Conservation (phyloP, 768 basidiomycete genomes). For the Astraeus odoratus region DNA sequence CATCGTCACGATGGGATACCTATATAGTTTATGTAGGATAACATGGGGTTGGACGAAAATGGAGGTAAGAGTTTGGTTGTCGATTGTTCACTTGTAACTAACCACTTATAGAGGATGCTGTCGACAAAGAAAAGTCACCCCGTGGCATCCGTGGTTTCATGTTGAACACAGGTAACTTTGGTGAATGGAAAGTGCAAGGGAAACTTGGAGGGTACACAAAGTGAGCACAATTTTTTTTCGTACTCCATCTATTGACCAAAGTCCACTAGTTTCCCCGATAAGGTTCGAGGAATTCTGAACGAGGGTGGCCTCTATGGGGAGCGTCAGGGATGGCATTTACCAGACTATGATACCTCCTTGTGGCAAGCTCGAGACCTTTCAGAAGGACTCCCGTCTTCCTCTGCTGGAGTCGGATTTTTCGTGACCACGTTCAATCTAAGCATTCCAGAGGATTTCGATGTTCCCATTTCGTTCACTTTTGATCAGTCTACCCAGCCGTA, state of each 20-base stretch:
- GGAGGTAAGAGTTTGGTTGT: conserved; percentile 30
- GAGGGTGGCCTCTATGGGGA: conserved; percentile 72
- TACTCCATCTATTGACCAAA: conserved; percentile 1
- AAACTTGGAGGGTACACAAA: conserved; percentile 65
- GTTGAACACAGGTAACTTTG: conserved; percentile 55
- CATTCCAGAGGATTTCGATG: conserved; percentile 55
- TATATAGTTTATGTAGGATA: conserved; percentile 42
- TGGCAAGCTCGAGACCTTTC: conserved; percentile 56
- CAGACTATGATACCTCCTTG: conserved; percentile 54
- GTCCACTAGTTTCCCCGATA: conserved; percentile 61
- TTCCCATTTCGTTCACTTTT: conserved; percentile 67
- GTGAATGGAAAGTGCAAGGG: conserved; percentile 66
- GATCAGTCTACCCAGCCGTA: conserved; percentile 59
- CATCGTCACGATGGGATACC: neutral
- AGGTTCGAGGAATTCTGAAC: conserved; percentile 60
- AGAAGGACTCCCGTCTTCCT: conserved; percentile 47
- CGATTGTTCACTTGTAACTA: neutral
- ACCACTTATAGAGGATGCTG: conserved; percentile 23
- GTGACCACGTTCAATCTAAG: conserved; percentile 63
- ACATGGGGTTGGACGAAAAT: conserved; percentile 72
- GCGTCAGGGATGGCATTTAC: conserved; percentile 68
- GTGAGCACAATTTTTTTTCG: conserved; percentile 30
- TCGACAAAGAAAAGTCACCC: conserved; percentile 61
- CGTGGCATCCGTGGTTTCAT: conserved; percentile 74
- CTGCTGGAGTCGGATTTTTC: conserved; percentile 77